Conservation (phyloP, 2,329 filamentous ascomycete genomes). For the Colletotrichum agaves region DNA sequence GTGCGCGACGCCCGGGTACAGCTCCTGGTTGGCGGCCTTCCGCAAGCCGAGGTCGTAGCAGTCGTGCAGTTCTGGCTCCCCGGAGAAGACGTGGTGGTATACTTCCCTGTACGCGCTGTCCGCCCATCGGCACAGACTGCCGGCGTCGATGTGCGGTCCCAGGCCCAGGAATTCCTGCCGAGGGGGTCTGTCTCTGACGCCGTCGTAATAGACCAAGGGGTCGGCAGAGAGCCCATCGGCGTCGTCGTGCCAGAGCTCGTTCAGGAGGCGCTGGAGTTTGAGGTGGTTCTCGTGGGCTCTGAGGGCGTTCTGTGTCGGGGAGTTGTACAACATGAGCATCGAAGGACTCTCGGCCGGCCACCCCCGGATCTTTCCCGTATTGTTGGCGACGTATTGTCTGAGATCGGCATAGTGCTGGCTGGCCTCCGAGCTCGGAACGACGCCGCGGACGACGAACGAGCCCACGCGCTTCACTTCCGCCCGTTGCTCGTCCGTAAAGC, state of each 20-base stretch:
- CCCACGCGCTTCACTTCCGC: conserved; percentile 44
- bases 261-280: conserved; percentile 48
- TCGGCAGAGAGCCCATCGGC: conserved; percentile 44
- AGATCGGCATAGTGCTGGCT: conserved; percentile 44
- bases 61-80: conserved; percentile 49
- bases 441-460: conserved; percentile 40
- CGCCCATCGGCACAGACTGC: conserved; percentile 55
- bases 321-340: conserved; percentile 52
- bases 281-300: conserved; percentile 52
- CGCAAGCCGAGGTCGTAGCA: conserved; percentile 50
- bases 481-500: conserved; percentile 39
- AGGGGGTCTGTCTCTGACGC: conserved; percentile 50
- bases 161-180: conserved; percentile 51
- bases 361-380: conserved; percentile 44
- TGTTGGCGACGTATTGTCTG: conserved; percentile 48
- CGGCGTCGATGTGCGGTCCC: conserved; percentile 56
- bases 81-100: conserved; percentile 51
- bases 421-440: conserved; percentile 40
- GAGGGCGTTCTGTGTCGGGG: conserved; percentile 51
- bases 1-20: conserved; percentile 50
- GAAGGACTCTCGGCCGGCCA: conserved; percentile 51
- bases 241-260: conserved; percentile 51
- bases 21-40: conserved; percentile 46
- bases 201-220: conserved; percentile 53
- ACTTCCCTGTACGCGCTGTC: conserved; percentile 50